Evolutionary conservation across 2,329 filamentous ascomycete genomes (phyloP).

Genomic region (Trichoderma sp.): DNA sequence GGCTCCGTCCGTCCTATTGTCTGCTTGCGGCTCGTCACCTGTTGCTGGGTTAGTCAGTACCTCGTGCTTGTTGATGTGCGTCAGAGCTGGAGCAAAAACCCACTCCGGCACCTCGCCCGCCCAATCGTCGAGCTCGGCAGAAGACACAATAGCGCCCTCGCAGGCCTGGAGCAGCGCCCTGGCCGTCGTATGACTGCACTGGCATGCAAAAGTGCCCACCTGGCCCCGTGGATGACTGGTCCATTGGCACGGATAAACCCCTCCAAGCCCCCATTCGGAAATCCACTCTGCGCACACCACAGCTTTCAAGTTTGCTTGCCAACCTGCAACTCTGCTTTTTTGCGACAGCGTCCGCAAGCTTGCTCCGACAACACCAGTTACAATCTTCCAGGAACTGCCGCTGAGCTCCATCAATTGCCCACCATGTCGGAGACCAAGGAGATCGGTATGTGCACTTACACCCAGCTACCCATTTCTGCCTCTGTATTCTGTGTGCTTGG

Average conservation of each 20-base stretch:
- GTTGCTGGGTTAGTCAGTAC: background rate
- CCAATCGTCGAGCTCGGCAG: slow-evolving; percentile 17
- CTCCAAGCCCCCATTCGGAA: slow-evolving; percentile 16
- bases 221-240: background rate
- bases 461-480: background rate
- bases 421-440: slow-evolving; percentile 51
- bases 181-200: background rate
- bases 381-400: slow-evolving; percentile 14
- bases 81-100: slow-evolving; percentile 1
- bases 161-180: slow-evolving; percentile 6
- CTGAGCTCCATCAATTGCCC: slow-evolving; percentile 28
- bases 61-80: background rate
- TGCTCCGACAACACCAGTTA: slow-evolving; percentile 23
- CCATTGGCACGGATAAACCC: slow-evolving; percentile 17
- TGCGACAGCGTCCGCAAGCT: slow-evolving; percentile 15
- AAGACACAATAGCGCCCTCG: background rate
- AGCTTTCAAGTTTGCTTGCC: slow-evolving; percentile 2
- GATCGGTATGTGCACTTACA: slow-evolving; percentile 40
- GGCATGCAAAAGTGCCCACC: slow-evolving; percentile 16
- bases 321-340: slow-evolving; percentile 4
- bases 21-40: background rate
- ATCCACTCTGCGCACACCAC: slow-evolving; percentile 20
- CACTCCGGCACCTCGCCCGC: slow-evolving; percentile 8
- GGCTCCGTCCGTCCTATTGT: background rate
- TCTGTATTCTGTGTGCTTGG: background rate